These are phyloP conservation scores for Auriscalpium orientale DNA, from an alignment of 768 basidiomycete genomes.

Conservation along the genomic window DNA sequence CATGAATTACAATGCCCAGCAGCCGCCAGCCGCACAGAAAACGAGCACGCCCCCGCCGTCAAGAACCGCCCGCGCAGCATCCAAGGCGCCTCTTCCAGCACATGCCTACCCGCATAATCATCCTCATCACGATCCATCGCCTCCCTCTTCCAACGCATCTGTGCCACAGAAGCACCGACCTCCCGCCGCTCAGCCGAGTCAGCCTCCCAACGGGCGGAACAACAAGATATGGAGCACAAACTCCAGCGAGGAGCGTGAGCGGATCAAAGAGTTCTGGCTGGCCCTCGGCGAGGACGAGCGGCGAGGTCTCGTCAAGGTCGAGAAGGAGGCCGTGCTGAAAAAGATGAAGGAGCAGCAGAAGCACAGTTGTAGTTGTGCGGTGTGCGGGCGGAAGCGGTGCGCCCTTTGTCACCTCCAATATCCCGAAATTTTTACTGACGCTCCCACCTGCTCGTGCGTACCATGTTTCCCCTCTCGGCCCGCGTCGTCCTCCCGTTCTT, in stretches of 20 bases:
- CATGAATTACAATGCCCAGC: slow-evolving; percentile 56
- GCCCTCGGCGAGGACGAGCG: slow-evolving; percentile 88
- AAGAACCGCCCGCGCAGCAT: slow-evolving; percentile 30
- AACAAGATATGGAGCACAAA: slow-evolving; percentile 94
- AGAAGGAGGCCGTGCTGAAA: slow-evolving; percentile 93
- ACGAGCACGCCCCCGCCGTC: slow-evolving; percentile 23
- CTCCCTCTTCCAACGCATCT: slow-evolving; percentile 35
- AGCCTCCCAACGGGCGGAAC: background rate
- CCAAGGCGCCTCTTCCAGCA: slow-evolving; percentile 49
- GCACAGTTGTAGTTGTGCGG: slow-evolving; percentile 91
- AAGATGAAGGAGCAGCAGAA: slow-evolving; percentile 99
- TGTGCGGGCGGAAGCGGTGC: slow-evolving; percentile 94
- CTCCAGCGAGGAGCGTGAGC: slow-evolving; percentile 87
- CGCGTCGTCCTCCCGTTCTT: slow-evolving; percentile 11
- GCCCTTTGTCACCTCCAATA: slow-evolving; percentile 28
- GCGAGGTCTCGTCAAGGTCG: slow-evolving; percentile 87
- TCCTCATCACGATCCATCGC: slow-evolving; percentile 49
- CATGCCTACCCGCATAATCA: slow-evolving; percentile 45
- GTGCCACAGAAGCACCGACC: slow-evolving; percentile 30
- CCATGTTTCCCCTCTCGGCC: slow-evolving; percentile 8
- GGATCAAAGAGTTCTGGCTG: slow-evolving; percentile 98
- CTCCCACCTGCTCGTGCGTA: background rate
- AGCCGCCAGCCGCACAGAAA: slow-evolving; percentile 15
- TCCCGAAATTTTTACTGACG: slow-evolving; percentile 18
- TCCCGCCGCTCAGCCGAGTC: slow-evolving; percentile 19